Base-by-base conservation (phyloP, 352 stramenopile genomes). In the Globisporangium megalacanthum region DNA sequence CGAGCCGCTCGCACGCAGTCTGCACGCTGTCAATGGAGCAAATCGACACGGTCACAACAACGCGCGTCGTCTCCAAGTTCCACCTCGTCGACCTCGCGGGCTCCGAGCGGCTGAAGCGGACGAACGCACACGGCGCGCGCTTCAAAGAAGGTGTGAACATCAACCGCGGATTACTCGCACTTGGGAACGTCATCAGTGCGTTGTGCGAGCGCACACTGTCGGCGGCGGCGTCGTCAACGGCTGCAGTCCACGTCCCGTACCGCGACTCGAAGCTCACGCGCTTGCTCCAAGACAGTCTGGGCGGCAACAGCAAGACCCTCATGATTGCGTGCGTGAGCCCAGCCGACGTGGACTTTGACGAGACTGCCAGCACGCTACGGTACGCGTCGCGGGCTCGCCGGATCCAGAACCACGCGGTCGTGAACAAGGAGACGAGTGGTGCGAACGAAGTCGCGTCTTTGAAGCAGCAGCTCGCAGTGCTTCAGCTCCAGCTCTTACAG, bases 391-490 rank as follows among this genome's bases (percentile, higher is more conserved):
- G 97, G 20, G 94, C 97, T 6, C 98, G 98, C 48, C 98, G 98
- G 55, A 99, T 99, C 65, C 95, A 99, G 64, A 99, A 99, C 70
- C 88, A 92, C 58, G 94, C 97, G 1, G 83, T 98, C 54, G 90
- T 99, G 39, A 99, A 99, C 69, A 92, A 98, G 61, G 94, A 98
- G 59, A 75, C 90, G 20, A 98, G 96, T 55, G 84, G 94, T 22
- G 82, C 92, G 33, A 97, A 69, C 51, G 72, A 87, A 58, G 58
- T 91, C 10, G 36, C 41, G 6, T 77, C 72, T 41, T 65, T 92
- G 8, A 88, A 86, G 52, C 76, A 85, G 54, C 78, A 93, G 59
- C 49, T 93, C 19, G 79, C 83, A 49, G 57, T 88, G 36, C 52
- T 89, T 36, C 71, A 88, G 47, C 54, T 87, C 11, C 75, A 90